These are phyloP conservation scores for Trametes elegans DNA, from an alignment of 768 basidiomycete genomes.

Conservation along the genomic window DNA sequence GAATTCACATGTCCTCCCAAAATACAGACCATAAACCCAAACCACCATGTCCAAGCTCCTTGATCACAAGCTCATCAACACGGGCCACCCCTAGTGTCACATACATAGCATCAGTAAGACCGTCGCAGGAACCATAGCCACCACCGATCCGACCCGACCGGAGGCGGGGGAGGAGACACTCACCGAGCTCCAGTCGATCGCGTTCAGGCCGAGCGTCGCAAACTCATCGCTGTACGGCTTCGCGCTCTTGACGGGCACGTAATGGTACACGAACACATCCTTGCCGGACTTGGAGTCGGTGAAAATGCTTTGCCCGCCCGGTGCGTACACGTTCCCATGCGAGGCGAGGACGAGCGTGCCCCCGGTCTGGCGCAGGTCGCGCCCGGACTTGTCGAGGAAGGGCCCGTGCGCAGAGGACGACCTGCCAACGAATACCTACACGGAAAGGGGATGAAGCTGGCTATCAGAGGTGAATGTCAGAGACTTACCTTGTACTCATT, in stretches of 20 bases:
- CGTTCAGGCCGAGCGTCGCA: conserved; percentile 14
- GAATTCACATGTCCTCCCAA: no score
- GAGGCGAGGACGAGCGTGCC: conserved; percentile 29
- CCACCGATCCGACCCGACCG: neutral
- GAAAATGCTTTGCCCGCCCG: conserved; percentile 25
- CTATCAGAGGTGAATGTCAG: neutral
- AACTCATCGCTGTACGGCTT: conserved; percentile 16
- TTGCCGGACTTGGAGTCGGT: conserved; percentile 13
- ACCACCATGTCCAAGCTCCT: neutral
- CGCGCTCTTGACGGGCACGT: conserved; percentile 18
- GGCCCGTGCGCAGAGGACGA: conserved; percentile 21
- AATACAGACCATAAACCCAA: neutral
- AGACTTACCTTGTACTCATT: conserved; percentile 24
- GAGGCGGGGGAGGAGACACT: neutral
- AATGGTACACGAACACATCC: conserved; percentile 21
- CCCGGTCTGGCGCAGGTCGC: conserved; percentile 17
- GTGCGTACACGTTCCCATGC: conserved; percentile 31
- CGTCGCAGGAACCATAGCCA: no score
- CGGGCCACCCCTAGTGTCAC: conserved; percentile 15
- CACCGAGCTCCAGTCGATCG: conserved; percentile 21
- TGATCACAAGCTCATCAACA: conserved; percentile 9
- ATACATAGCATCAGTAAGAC: neutral
- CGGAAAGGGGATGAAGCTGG: neutral
- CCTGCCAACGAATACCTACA: conserved; percentile 25
- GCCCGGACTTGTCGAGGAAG: conserved; percentile 19